Evolutionary conservation across 2,329 filamentous ascomycete genomes (phyloP).

Genomic region (Aspergillus chevalieri): DNA sequence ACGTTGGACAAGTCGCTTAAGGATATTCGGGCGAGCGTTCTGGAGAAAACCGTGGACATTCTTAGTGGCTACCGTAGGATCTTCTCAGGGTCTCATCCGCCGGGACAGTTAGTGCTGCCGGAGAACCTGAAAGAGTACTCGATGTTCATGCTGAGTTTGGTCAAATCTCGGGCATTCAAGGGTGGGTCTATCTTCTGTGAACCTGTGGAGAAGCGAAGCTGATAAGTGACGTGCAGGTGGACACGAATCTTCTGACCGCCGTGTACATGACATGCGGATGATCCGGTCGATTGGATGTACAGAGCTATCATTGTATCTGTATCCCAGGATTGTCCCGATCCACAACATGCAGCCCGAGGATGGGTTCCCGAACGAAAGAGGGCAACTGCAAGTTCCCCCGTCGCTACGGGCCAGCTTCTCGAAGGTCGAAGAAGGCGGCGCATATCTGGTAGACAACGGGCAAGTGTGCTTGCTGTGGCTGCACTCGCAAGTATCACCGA

Average conservation of each 20-base stretch:
- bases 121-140: slow-evolving; percentile 93
- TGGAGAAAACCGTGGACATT: slow-evolving; percentile 89
- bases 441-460: slow-evolving; percentile 91
- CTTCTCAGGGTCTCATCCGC: slow-evolving; percentile 78
- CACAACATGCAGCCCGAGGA: slow-evolving; percentile 84
- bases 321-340: slow-evolving; percentile 85
- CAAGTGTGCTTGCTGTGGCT: slow-evolving; percentile 90
- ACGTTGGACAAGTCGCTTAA: slow-evolving; percentile 71
- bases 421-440: slow-evolving; percentile 84
- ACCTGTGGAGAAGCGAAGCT: neutral
- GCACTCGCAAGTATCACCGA: slow-evolving; percentile 85
- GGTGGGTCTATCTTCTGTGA: slow-evolving; percentile 29
- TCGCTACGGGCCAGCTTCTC: slow-evolving; percentile 76
- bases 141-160: slow-evolving; percentile 87
- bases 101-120: slow-evolving; percentile 87
- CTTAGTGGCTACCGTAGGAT: slow-evolving; percentile 89
- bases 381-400: slow-evolving; percentile 78
- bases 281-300: slow-evolving; percentile 78
- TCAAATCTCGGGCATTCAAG: slow-evolving; percentile 92
- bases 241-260: slow-evolving; percentile 80
- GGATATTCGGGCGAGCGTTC: slow-evolving; percentile 74
- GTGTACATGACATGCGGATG: slow-evolving; percentile 86
- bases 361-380: slow-evolving; percentile 88
- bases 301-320: slow-evolving; percentile 86
- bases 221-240: slow-evolving; percentile 50